Evolutionary conservation across 305 asterid genomes (phyloP).

Genomic region (Plantago coronopus): DNA sequence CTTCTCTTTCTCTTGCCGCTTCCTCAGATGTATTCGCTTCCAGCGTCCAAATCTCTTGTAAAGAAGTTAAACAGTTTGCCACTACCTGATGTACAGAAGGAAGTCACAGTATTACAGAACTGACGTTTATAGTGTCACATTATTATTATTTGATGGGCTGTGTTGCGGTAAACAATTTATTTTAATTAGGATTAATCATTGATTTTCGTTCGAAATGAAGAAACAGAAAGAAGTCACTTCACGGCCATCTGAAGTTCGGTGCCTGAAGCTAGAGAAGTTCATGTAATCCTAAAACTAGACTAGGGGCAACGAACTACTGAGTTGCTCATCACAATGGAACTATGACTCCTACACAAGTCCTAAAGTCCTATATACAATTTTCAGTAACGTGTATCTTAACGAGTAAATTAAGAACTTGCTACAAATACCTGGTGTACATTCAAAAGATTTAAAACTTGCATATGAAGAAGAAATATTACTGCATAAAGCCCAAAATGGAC

Average conservation of each 20-base stretch:
- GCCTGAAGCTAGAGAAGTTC: background rate
- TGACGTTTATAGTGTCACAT: no score
- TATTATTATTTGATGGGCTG: background rate
- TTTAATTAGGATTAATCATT: background rate
- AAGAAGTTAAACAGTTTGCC: conserved; percentile 81
- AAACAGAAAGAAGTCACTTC: background rate
- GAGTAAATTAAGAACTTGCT: background rate
- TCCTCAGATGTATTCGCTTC: conserved; percentile 93
- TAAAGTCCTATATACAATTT: background rate
- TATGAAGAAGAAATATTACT: conserved; percentile 11
- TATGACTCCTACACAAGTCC: background rate
- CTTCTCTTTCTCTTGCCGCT: conserved; percentile 81
- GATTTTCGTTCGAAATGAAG: background rate
- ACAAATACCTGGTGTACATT: conserved; percentile 3
- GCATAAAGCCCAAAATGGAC: conserved; percentile 18
- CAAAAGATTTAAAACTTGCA: conserved; percentile 11
- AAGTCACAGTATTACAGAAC: no score
- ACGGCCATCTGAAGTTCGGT: background rate
- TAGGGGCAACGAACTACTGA: background rate
- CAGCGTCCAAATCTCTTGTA: conserved; percentile 95
- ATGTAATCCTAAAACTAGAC: background rate
- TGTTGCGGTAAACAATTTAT: background rate
- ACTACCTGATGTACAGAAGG: conserved; percentile 57
- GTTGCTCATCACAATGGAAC: background rate
- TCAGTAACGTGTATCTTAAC: background rate